A percentile compares a stretch with the other conserved stretches of the same genome.
These are phyloP conservation scores for Paracoccidioides brasiliensis DNA, from an alignment of 2,329 filamentous ascomycete species.

Conservation along the genomic window DNA sequence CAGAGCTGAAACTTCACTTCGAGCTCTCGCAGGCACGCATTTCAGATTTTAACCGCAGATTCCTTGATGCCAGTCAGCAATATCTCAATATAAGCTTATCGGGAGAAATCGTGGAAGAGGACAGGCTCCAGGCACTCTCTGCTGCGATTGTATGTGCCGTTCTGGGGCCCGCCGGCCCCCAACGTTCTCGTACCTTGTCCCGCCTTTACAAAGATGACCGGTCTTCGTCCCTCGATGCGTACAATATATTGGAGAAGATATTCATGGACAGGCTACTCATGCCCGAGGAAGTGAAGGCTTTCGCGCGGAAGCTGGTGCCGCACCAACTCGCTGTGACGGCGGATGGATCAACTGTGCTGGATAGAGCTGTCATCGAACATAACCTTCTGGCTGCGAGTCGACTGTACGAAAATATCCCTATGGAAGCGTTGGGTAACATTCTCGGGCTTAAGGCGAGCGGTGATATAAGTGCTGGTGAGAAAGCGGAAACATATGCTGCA, in stretches of 20 bases:
- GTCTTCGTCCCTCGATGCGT: slow-evolving; percentile 56
- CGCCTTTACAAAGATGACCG: slow-evolving; percentile 91
- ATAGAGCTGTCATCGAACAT: slow-evolving; percentile 89
- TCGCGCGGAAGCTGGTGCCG: slow-evolving; percentile 63
- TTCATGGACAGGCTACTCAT: slow-evolving; percentile 78
- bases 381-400: slow-evolving; percentile 78
- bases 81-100: slow-evolving; percentile 82
- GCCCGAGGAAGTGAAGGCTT: slow-evolving; percentile 71
- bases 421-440: slow-evolving; percentile 61
- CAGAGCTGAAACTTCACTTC: slow-evolving; percentile 68
- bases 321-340: slow-evolving; percentile 85
- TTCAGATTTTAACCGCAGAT: slow-evolving; percentile 76
- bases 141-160: slow-evolving; percentile 88
- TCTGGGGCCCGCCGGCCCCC: slow-evolving; percentile 78
- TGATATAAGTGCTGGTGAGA: slow-evolving; percentile 44
- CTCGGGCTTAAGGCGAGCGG: slow-evolving; percentile 52
- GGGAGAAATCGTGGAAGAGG: slow-evolving; percentile 66
- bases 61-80: slow-evolving; percentile 72
- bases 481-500: slow-evolving; percentile 82
- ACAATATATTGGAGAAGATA: slow-evolving; percentile 90
- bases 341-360: slow-evolving; percentile 84
- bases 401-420: slow-evolving; percentile 63
- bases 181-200: slow-evolving; percentile 64
- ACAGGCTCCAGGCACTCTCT: slow-evolving; percentile 69
- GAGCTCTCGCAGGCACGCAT: slow-evolving; percentile 86